Evolutionary conservation across 257 asterid genomes (phyloP).

Genomic region (Capsicum baccatum): DNA sequence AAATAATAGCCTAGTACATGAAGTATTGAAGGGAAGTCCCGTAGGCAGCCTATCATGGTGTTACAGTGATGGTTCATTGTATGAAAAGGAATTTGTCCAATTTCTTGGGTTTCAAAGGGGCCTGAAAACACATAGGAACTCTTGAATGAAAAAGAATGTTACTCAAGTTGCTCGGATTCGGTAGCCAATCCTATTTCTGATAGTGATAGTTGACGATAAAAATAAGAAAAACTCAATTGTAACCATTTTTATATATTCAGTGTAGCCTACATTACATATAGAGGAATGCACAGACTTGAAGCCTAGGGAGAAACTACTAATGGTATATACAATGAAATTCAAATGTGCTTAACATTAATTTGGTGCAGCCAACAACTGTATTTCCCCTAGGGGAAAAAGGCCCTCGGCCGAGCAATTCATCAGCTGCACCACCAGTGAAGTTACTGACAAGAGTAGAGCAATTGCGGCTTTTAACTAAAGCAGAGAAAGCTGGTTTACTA

Average conservation of each 20-base stretch:
- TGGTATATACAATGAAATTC: background rate
- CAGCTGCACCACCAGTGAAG: slow-evolving; percentile 53
- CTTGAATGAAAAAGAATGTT: background rate
- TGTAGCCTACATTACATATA: background rate
- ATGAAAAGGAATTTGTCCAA: background rate
- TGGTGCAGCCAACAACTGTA: slow-evolving; percentile 49
- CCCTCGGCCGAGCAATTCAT: slow-evolving; percentile 39
- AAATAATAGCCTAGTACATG: background rate
- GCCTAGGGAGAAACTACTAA: no score
- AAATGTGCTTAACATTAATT: background rate
- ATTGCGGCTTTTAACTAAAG: slow-evolving; percentile 82
- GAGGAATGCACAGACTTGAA: background rate
- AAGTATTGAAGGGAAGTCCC: no score
- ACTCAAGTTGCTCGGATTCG: background rate
- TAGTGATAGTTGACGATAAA: background rate
- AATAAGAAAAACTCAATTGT: background rate
- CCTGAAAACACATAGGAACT: background rate
- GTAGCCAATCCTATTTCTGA: background rate
- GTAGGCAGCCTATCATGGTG: background rate
- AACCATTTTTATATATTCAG: background rate
- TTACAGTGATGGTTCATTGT: background rate
- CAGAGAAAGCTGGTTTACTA: slow-evolving; percentile 84
- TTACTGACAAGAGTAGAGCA: slow-evolving; percentile 86
- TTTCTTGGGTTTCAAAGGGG: background rate
- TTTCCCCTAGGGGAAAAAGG: slow-evolving; percentile 49